Percentiles rank a stretch among this genome's conserved stretches.
Conservation (phyloP, 2,329 filamentous ascomycete genomes). For the Chrysoporthe deuterocubensis region DNA sequence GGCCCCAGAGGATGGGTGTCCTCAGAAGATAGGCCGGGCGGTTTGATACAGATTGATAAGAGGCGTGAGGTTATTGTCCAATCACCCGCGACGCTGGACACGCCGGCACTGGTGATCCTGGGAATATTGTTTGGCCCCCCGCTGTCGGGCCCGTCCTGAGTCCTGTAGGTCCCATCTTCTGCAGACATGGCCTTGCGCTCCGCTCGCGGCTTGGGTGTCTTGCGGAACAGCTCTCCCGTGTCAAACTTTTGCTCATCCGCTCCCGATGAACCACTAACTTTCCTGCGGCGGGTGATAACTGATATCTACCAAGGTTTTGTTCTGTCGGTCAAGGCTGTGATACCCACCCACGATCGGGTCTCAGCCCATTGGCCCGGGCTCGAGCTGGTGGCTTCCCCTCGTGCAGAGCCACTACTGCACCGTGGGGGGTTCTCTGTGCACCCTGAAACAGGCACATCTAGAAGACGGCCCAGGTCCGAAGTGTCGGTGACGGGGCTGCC, state of each 20-base stretch:
- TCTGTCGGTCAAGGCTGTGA: background rate
- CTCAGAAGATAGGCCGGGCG: background rate
- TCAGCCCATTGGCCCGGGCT: background rate
- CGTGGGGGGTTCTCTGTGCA: background rate
- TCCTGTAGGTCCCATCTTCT: background rate
- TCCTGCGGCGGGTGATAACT: background rate
- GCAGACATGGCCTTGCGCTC: background rate
- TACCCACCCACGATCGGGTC: background rate
- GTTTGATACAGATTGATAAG: constrained; percentile 3
- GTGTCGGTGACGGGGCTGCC: constrained; percentile 9
- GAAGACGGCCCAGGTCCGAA: background rate
- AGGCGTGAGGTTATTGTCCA: background rate
- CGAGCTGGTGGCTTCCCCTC: background rate
- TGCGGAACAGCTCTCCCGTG: background rate
- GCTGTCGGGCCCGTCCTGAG: background rate
- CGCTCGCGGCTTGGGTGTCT: background rate
- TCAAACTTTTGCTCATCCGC: background rate
- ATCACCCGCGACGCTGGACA: background rate
- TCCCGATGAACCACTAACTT: background rate
- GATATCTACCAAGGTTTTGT: background rate
- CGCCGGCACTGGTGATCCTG: background rate
- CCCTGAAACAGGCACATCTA: background rate
- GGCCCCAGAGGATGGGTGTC: background rate
- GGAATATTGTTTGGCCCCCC: constrained; percentile 3
- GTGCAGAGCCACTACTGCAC: constrained; percentile 5